These are phyloP conservation scores for Melastoma candidum DNA, from an alignment of 441 rosid genomes.

Conservation along the genomic window DNA sequence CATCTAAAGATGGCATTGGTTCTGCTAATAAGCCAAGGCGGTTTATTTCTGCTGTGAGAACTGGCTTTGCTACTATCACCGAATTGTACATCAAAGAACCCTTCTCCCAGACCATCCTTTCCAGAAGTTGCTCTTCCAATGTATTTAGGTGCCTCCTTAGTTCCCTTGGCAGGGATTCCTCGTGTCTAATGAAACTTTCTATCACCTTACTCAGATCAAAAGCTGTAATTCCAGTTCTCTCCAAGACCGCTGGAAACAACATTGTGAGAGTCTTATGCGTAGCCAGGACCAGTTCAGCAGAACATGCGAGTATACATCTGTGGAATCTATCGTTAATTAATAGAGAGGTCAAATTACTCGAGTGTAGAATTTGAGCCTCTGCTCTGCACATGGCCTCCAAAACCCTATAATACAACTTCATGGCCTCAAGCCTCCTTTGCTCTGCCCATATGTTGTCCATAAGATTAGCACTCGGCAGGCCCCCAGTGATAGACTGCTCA, in stretches of 20 bases:
- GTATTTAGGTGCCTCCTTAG: slow-evolving; percentile 93
- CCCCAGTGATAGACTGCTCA: slow-evolving; percentile 55
- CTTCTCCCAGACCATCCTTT: slow-evolving; percentile 99
- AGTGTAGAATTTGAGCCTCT: slow-evolving; percentile 75
- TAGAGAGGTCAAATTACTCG: slow-evolving; percentile 71
- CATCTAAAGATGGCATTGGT: slow-evolving; percentile 98
- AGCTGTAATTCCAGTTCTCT: slow-evolving; percentile 94
- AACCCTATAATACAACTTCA: slow-evolving; percentile 82
- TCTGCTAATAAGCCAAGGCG: slow-evolving; percentile 80
- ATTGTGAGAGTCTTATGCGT: slow-evolving; percentile 87
- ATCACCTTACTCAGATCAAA: slow-evolving; percentile 99
- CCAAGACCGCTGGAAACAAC: slow-evolving; percentile 95
- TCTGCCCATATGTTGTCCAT: slow-evolving; percentile 97
- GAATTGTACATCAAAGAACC: slow-evolving; percentile 97
- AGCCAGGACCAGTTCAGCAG: slow-evolving; percentile 92
- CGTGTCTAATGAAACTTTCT: slow-evolving; percentile 94
- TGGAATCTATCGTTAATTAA: slow-evolving; percentile 97
- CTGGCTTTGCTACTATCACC: slow-evolving; percentile 73
- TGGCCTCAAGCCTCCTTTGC: slow-evolving; percentile 78
- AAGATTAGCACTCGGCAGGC: slow-evolving; percentile 58
- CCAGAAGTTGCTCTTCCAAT: slow-evolving; percentile 87
- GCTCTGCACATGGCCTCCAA: slow-evolving; percentile 95
- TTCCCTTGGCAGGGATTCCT: slow-evolving; percentile 95
- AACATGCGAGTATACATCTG: slow-evolving; percentile 98
- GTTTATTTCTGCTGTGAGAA: slow-evolving; percentile 63